phyloP scores from a whole-genome alignment of 306 rosid genomes.

The Vigna hirtella region DNA sequence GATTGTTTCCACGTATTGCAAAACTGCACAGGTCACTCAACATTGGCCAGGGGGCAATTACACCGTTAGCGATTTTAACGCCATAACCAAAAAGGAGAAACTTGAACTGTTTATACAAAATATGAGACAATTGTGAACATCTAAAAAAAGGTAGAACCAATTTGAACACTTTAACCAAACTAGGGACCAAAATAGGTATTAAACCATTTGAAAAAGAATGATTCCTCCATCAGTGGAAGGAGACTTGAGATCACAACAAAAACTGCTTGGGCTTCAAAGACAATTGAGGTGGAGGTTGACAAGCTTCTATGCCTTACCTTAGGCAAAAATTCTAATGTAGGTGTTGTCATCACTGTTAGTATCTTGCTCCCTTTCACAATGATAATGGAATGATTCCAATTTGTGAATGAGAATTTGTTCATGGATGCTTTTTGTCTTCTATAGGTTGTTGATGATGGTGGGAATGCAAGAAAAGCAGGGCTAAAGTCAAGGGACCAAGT shows the following conservation, averaged over 20 bases:
- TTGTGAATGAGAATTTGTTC: constrained; percentile 35
- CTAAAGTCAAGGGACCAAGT: constrained; percentile 90
- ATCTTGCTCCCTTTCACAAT: constrained; percentile 6
- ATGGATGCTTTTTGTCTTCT: constrained; percentile 21
- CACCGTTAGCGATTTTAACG: no score
- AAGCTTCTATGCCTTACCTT: constrained; percentile 96
- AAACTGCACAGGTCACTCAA: no score
- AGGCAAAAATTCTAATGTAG: constrained; percentile 81
- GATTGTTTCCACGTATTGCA: no score
- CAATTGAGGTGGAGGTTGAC: constrained; percentile 87
- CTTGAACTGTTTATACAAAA: no score
- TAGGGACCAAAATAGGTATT: no score
- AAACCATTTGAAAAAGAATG: not conserved
- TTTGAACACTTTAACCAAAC: no score
- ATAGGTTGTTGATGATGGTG: constrained; percentile 94
- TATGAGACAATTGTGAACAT: no score
- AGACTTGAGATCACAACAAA: constrained; percentile 65
- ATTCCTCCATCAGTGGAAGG: constrained; percentile 47
- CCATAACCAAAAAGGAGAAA: no score
- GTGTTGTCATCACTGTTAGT: constrained; percentile 80
- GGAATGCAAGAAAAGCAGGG: constrained; percentile 97
- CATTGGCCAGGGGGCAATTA: no score
- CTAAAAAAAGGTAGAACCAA: no score
- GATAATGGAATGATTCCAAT: not conserved
- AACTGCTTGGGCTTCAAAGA: constrained; percentile 88